phyloP scores from a whole-genome alignment of 148 eudicot genomes.

The Spergularia bocconei region DNA sequence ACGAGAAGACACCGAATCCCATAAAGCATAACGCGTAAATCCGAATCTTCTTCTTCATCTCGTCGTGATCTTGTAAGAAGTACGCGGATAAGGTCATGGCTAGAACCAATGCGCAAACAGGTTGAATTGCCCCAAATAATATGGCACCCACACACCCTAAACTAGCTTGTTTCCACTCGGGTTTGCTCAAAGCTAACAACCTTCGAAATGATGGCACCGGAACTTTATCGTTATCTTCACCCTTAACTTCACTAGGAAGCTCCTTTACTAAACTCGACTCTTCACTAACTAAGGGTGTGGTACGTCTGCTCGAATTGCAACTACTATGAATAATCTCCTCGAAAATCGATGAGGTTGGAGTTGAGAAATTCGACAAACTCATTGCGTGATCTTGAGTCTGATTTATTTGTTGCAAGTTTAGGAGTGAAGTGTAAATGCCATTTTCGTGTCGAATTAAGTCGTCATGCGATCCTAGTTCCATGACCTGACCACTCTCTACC shows the following conservation, averaged over 20 bases:
- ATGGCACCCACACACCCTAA: constrained; percentile 53
- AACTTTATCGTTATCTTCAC: not conserved
- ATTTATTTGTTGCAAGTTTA: constrained; percentile 45
- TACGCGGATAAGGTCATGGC: constrained; percentile 67
- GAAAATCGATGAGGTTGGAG: constrained; percentile 14
- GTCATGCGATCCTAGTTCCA: constrained; percentile 55
- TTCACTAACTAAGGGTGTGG: constrained; percentile 34
- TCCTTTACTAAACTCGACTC: constrained; percentile 46
- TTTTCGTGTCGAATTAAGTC: constrained; percentile 34
- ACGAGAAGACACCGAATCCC: constrained; percentile 58
- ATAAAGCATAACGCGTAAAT: constrained; percentile 50
- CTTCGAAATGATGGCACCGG: constrained; percentile 58
- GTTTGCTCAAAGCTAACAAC: constrained; percentile 52
- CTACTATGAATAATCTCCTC: constrained; percentile 20
- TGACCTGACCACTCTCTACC: constrained; percentile 50
- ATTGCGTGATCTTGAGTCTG: constrained; percentile 13
- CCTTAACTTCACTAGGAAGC: not conserved
- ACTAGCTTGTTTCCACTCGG: constrained; percentile 73
- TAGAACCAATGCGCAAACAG: constrained; percentile 53
- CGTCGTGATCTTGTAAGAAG: constrained; percentile 48
- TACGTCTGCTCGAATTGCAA: constrained; percentile 34
- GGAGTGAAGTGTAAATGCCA: constrained; percentile 48
- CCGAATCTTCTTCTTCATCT: constrained; percentile 51
- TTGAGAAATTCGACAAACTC: constrained; percentile 3
- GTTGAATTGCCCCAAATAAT: constrained; percentile 72